Evolutionary conservation across 2,329 filamentous ascomycete species (phyloP).

Genomic region (Elsinoe necatrix): DNA sequence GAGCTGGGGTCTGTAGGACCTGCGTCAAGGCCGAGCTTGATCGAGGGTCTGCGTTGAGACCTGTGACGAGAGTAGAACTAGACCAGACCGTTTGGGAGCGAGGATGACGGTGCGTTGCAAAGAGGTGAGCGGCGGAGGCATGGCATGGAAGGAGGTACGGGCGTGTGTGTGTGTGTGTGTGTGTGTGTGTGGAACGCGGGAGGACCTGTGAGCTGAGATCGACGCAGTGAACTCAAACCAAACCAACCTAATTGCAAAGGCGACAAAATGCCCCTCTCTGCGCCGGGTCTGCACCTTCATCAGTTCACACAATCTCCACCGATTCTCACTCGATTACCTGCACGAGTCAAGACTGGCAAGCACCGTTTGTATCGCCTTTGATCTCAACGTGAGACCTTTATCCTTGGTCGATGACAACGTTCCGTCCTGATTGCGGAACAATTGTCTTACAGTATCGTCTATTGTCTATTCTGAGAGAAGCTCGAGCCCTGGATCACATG

Average conservation of each 20-base stretch:
- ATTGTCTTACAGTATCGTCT: neutral
- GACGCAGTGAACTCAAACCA: too few relatives aligned
- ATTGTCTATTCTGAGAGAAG: slow-evolving; percentile 10
- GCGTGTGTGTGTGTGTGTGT: neutral
- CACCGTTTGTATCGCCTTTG: slow-evolving; percentile 13
- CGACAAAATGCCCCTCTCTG: neutral
- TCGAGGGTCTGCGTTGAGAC: slow-evolving; percentile 4
- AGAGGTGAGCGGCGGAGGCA: slow-evolving; percentile 9
- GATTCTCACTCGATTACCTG: neutral
- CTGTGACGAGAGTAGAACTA: slow-evolving; percentile 4
- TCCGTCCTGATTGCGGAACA: slow-evolving; percentile 1
- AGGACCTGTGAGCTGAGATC: neutral
- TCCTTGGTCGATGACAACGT: neutral
- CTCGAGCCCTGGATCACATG: slow-evolving; percentile 3
- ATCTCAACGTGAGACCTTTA: slow-evolving; percentile 3
- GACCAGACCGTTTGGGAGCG: slow-evolving; percentile 2
- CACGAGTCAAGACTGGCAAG: neutral
- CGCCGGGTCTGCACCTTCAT: too few relatives aligned
- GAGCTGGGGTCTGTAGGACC: neutral
- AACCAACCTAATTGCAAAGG: neutral
- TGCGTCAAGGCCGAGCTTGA: slow-evolving; percentile 7
- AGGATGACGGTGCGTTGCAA: neutral
- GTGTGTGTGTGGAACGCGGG: slow-evolving; percentile 8
- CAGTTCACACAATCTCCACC: too few relatives aligned
- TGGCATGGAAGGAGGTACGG: slow-evolving; percentile 6